These are phyloP conservation scores for Oidium heveae DNA, from an alignment of 2,329 filamentous ascomycete genomes.

Conservation along the genomic window DNA sequence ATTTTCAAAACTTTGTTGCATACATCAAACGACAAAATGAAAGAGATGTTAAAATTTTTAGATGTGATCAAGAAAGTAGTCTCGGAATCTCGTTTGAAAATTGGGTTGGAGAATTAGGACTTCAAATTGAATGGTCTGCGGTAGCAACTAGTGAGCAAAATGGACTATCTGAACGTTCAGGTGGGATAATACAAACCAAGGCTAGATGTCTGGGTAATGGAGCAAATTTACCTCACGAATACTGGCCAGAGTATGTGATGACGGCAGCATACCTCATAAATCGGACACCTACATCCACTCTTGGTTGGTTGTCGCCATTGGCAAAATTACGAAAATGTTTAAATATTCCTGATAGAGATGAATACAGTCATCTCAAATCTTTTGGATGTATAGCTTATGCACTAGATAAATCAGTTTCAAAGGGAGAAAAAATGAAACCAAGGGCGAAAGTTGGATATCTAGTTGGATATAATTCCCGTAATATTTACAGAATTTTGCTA, in stretches of 20 bases:
- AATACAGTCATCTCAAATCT: background rate
- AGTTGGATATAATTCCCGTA: too few relatives aligned
- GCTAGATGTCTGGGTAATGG: background rate
- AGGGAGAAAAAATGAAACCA: background rate
- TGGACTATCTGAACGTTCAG: background rate
- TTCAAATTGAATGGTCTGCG: background rate
- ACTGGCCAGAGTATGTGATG: too few relatives aligned
- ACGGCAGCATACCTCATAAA: too few relatives aligned
- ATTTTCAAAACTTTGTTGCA: background rate
- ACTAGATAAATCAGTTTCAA: background rate
- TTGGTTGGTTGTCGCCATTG: too few relatives aligned
- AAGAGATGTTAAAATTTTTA: background rate
- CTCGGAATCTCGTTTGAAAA: background rate
- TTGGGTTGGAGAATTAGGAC: background rate
- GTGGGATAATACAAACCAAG: background rate
- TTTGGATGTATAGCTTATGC: background rate
- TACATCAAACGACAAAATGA: background rate
- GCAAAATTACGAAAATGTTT: too few relatives aligned
- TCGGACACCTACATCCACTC: too few relatives aligned
- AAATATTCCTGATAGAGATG: too few relatives aligned
- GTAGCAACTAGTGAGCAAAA: background rate
- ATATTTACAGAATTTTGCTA: too few relatives aligned
- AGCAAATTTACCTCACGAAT: background rate
- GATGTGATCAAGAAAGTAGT: background rate
- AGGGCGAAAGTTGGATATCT: background rate